phyloP scores from a whole-genome alignment of 805 yeast species.

The Zygosaccharomyces bailii region DNA sequence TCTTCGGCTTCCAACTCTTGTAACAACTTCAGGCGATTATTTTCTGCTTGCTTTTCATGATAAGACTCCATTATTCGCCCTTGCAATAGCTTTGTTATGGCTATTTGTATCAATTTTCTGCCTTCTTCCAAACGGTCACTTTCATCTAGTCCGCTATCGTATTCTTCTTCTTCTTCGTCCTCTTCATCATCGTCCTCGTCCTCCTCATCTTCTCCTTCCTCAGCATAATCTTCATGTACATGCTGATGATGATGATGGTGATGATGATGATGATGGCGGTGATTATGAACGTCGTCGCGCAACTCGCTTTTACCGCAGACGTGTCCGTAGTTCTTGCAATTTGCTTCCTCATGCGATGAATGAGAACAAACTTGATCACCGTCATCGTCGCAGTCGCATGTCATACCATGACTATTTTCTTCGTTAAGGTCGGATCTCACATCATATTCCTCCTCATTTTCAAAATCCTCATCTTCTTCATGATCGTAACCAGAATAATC shows the following conservation, averaged over 20 bases:
- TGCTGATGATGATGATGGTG: constrained; percentile 17
- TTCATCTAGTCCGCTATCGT: constrained; percentile 46
- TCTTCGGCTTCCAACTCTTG: constrained; percentile 72
- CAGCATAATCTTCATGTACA: constrained; percentile 18
- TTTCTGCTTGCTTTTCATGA: constrained; percentile 77
- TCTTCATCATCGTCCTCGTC: constrained; percentile 20
- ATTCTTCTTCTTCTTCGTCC: constrained; percentile 27
- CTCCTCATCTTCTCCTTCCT: constrained; percentile 17
- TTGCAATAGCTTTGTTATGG: constrained; percentile 74
- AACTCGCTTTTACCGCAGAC: no score
- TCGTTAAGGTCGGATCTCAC: constrained; percentile 21
- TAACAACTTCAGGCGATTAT: constrained; percentile 56
- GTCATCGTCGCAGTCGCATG: no score
- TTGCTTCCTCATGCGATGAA: constrained; percentile 6
- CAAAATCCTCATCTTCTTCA: constrained; percentile 30
- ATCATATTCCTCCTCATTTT: constrained; percentile 26
- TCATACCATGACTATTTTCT: no score
- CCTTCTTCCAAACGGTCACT: constrained; percentile 73
- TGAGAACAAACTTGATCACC: constrained; percentile 15
- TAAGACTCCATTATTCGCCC: constrained; percentile 71
- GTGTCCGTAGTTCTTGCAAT: constrained; percentile 12
- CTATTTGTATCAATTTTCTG: constrained; percentile 71
- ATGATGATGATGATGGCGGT: constrained; percentile 16
- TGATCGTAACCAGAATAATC: constrained; percentile 35
- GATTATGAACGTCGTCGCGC: no score